These are phyloP conservation scores for Sordariomycetes sp. DNA, from an alignment of 2,329 filamentous ascomycete species.

Conservation along the genomic window DNA sequence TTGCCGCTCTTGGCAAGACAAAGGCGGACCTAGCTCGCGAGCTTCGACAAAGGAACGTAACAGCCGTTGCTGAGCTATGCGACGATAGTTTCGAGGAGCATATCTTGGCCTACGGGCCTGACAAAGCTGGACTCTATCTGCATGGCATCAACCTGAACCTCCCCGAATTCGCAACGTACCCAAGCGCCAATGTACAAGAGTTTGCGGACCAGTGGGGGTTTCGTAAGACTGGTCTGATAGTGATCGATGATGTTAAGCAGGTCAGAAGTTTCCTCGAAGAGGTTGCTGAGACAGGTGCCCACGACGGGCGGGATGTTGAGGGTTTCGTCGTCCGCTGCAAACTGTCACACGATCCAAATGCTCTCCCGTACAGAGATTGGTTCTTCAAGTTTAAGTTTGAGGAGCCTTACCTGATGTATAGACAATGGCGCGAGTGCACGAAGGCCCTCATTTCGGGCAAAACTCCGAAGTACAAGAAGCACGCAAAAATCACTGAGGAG, in stretches of 20 bases:
- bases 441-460: constrained; percentile 75
- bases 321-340: constrained; percentile 94
- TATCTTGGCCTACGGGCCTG: constrained; percentile 77
- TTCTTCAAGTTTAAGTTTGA: constrained; percentile 99
- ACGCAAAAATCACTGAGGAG: constrained; percentile 80
- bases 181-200: constrained; percentile 70
- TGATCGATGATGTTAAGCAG: constrained; percentile 63
- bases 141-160: constrained; percentile 95
- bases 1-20: constrained; percentile 68
- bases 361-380: constrained; percentile 70
- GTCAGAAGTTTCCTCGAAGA: constrained; percentile 77
- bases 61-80: constrained; percentile 90
- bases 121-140: constrained; percentile 82
- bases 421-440: constrained; percentile 96
- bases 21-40: constrained; percentile 68
- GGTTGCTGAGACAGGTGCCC: constrained; percentile 79
- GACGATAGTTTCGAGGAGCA: constrained; percentile 97
- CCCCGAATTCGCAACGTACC: constrained; percentile 84
- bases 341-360: constrained; percentile 41
- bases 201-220: constrained; percentile 95
- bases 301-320: constrained; percentile 87
- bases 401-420: constrained; percentile 96
- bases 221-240: constrained; percentile 72
- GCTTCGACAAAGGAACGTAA: constrained; percentile 74
- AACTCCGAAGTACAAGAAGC: constrained; percentile 73